Base-by-base conservation (phyloP, 768 basidiomycete genomes). In the Polyporus arcularius region DNA sequence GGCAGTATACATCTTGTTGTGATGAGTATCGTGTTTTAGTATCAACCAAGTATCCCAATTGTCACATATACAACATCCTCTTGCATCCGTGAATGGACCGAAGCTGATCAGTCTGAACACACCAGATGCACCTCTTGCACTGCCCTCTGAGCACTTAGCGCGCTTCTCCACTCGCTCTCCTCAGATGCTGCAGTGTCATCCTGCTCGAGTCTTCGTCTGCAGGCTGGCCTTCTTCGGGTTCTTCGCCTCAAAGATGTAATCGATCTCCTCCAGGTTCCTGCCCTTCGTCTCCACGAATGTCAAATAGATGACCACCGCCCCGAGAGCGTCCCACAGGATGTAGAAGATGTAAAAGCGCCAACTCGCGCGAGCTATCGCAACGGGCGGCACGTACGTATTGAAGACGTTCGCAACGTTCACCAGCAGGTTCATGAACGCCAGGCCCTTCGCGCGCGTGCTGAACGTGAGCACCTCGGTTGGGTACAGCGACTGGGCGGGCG, bases 391-490 rank as follows among this genome's bases (percentile, higher is more conserved):
- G 61, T 90, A 89, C 68, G 88, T 88, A 67, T 90, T 93, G 73
- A 94, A 88, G 4, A 90, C 86, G 28, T 88, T 76, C 4, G 87
- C 83, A 40, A 88, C 75, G 67, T 83, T 85, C 38, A 89, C 78
- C 6, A 78, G 77, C 51, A 89, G 74, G 70, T 87, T 88, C 86
- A 91, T 89, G 48, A 90, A 70, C 7, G 89, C 86, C 61, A 91
- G 87, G 0, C 92, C 92, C 68, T 87, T 90, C 14, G 92, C 92
- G n/a, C 62, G 78, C 78, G 60, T 63, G 38, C 55, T 63, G 73
- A 85, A 92, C 0, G 92, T 91, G 6, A 94, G 74, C 64, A 95
- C 93, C 72, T 95, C 94, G 58, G 93, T 76, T 9, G 80, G 79
- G 71, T 84, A 87, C 1, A 80, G 66, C 38, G 84, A 74, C 30